A percentile compares a stretch with the other conserved stretches of the same genome.
These are phyloP conservation scores for Lineolata rhizophorae DNA, from an alignment of 495 filamentous ascomycete species.

Conservation along the genomic window DNA sequence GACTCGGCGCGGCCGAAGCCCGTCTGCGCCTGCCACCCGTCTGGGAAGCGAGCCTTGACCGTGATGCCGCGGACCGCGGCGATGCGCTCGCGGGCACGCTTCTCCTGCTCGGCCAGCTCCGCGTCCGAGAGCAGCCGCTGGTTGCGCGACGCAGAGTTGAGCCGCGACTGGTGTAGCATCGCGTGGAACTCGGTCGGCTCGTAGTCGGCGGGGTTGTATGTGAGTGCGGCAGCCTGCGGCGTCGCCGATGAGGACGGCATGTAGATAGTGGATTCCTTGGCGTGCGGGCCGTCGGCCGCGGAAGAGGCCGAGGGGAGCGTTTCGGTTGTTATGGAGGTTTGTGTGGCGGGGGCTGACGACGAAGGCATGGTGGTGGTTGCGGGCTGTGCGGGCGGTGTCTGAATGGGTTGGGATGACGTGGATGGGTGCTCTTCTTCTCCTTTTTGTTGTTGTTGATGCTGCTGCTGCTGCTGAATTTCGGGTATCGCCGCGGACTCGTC, in stretches of 20 bases:
- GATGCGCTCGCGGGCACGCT: slow-evolving; percentile 34
- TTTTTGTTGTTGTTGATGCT: not conserved
- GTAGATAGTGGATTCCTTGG: slow-evolving; percentile 31
- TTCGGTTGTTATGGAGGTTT: slow-evolving; percentile 13
- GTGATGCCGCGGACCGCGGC: slow-evolving; percentile 43
- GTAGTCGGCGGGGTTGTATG: slow-evolving; percentile 52
- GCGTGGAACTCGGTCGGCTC: slow-evolving; percentile 70
- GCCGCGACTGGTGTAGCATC: slow-evolving; percentile 53
- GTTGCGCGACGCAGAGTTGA: slow-evolving; percentile 40
- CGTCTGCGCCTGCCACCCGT: slow-evolving; percentile 48
- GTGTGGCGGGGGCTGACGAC: not conserved
- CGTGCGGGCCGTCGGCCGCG: slow-evolving; percentile 19
- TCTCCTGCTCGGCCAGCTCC: slow-evolving; percentile 36
- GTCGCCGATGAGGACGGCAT: slow-evolving; percentile 46
- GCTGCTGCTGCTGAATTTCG: not conserved
- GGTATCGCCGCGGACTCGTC: not conserved
- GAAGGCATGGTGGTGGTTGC: not conserved
- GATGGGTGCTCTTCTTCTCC: not conserved
- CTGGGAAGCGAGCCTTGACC: slow-evolving; percentile 72
- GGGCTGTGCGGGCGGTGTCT: not conserved
- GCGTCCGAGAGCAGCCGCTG: slow-evolving; percentile 45
- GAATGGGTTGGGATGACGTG: not conserved
- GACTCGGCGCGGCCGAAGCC: slow-evolving; percentile 41
- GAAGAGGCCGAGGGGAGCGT: slow-evolving; percentile 5
- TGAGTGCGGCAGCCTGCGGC: slow-evolving; percentile 45